These are phyloP conservation scores for Rhodomyrtus psidioides DNA, from an alignment of 441 rosid genomes.

Conservation along the genomic window DNA sequence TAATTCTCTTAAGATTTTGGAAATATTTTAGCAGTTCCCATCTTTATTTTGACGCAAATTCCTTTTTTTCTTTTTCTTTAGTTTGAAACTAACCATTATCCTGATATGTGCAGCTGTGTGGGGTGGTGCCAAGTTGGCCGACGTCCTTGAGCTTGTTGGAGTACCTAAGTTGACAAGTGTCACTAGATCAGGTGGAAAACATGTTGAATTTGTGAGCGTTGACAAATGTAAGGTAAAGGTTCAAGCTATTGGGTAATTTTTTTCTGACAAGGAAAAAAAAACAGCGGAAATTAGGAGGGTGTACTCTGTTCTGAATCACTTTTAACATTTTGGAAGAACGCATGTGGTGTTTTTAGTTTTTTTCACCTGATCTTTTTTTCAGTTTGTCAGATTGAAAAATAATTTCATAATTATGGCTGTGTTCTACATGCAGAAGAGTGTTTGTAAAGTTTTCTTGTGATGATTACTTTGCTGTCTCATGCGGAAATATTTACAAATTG, in stretches of 20 bases:
- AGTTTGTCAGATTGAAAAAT: not conserved
- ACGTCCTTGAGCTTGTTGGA: conserved; percentile 84
- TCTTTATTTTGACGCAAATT: not conserved
- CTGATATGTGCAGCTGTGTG: conserved; percentile 51
- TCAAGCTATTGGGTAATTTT: not conserved
- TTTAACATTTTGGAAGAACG: not conserved
- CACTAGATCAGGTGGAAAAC: conserved; percentile 68
- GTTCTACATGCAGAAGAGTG: not conserved
- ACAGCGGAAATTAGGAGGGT: not conserved
- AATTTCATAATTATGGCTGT: not conserved
- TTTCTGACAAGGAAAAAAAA: not conserved
- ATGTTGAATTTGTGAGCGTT: conserved; percentile 92
- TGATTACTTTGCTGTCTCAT: not conserved
- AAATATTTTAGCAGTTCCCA: not conserved
- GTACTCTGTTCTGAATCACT: not conserved
- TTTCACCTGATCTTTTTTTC: not conserved
- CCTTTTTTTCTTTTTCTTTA: not conserved
- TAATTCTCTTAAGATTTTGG: not conserved
- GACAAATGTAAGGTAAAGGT: conserved; percentile 80
- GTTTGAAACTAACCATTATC: not conserved
- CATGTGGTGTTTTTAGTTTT: not conserved
- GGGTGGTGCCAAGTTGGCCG: conserved; percentile 85
- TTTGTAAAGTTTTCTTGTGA: not conserved
- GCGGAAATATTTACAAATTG: not conserved
- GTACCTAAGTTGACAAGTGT: conserved; percentile 47